These are phyloP conservation scores for Cairneyella variabilis DNA, from an alignment of 495 filamentous ascomycete genomes.

Conservation along the genomic window DNA sequence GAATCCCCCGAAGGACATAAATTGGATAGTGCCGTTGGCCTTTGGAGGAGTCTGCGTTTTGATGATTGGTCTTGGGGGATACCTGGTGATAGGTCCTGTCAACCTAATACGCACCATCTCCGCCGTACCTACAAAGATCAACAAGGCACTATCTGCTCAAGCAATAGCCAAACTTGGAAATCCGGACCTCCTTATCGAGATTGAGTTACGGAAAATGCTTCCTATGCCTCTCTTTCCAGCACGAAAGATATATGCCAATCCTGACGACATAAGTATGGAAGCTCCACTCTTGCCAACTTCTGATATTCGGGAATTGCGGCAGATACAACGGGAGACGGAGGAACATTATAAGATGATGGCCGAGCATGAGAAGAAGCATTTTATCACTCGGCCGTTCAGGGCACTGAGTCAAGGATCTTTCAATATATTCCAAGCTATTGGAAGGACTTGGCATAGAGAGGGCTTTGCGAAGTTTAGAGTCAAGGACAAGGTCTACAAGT, in stretches of 20 bases:
- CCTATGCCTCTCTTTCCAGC: constrained; percentile 24
- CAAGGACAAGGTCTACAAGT: constrained; percentile 33
- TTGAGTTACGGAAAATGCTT: constrained; percentile 23
- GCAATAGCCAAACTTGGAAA: background rate
- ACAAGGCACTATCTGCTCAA: background rate
- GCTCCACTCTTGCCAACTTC: background rate
- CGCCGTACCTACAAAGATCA: constrained; percentile 18
- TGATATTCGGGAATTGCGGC: constrained; percentile 13
- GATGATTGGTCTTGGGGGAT: constrained; percentile 43
- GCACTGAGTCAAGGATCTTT: constrained; percentile 30
- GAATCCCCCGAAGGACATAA: constrained; percentile 37
- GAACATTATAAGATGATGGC: constrained; percentile 20
- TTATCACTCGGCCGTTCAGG: constrained; percentile 49
- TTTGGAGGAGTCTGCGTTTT: constrained; percentile 40
- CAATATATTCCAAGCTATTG: constrained; percentile 29
- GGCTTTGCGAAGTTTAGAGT: constrained; percentile 36
- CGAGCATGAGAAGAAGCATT: constrained; percentile 38
- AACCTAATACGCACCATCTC: constrained; percentile 38
- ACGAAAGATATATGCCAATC: constrained; percentile 19
- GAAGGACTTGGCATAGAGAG: constrained; percentile 39
- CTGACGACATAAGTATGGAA: constrained; percentile 12
- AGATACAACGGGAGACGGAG: constrained; percentile 28
- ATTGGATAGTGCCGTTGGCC: constrained; percentile 38
- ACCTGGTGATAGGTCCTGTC: constrained; percentile 39
- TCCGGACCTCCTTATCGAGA: constrained; percentile 21